Evolutionary conservation across 75 land plant species (phyloP).

Genomic region (Gnetum montanum): DNA sequence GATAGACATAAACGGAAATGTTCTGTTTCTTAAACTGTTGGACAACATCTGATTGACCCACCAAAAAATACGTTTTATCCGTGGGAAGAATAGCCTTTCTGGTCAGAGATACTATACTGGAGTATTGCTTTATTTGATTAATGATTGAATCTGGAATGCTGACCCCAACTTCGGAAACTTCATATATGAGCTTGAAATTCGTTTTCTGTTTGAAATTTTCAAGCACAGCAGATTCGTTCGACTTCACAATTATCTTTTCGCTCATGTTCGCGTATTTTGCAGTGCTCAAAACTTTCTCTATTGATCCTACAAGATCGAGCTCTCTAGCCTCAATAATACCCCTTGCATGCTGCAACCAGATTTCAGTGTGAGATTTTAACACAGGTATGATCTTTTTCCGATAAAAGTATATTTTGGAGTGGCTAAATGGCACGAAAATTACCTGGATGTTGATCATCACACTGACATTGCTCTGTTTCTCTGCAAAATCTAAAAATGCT

Average conservation of each 20-base stretch:
- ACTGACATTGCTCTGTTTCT: slow-evolving; percentile 48
- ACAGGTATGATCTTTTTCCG: not conserved
- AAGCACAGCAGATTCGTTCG: slow-evolving; percentile 59
- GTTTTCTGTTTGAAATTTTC: slow-evolving; percentile 19
- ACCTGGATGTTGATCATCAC: slow-evolving; percentile 69
- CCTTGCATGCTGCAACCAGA: slow-evolving; percentile 6
- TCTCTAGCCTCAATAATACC: not conserved
- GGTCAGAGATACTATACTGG: slow-evolving; percentile 29
- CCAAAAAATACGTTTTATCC: slow-evolving; percentile 14
- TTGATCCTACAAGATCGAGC: not conserved
- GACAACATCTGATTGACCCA: slow-evolving; percentile 24
- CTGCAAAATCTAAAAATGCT: slow-evolving; percentile 63
- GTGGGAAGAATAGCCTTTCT: slow-evolving; percentile 20
- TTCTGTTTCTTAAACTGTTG: slow-evolving; percentile 42
- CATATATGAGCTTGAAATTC: slow-evolving; percentile 26
- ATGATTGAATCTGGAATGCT: slow-evolving; percentile 14
- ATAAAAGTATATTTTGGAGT: not conserved
- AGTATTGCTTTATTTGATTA: slow-evolving; percentile 35
- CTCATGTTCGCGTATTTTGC: not conserved
- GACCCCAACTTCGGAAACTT: slow-evolving; percentile 11
- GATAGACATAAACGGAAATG: slow-evolving; percentile 48
- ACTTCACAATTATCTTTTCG: slow-evolving; percentile 31
- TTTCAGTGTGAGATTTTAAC: not conserved
- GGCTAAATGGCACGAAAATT: no score
- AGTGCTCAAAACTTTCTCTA: not conserved